Percentiles rank a stretch among this genome's conserved stretches.
These are phyloP conservation scores for Cerrena zonata DNA, from an alignment of 1,284 basidiomycete species.

Conservation along the genomic window DNA sequence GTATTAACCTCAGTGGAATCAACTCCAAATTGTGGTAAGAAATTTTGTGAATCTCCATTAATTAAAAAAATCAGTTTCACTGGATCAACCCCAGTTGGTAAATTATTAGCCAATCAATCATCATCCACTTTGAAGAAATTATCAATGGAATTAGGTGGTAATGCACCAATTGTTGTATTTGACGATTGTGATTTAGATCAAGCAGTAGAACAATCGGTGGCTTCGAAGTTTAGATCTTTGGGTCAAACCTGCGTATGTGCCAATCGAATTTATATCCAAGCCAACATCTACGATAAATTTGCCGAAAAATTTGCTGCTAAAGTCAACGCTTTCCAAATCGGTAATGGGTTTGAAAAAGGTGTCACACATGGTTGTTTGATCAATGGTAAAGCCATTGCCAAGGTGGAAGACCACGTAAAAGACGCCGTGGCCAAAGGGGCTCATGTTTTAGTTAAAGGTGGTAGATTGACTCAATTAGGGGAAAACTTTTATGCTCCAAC, in stretches of 20 bases:
- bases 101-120: too few species aligned
- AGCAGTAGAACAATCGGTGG: conserved; percentile 70
- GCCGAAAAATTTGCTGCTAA: conserved; percentile 52
- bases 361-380: conserved; percentile 83
- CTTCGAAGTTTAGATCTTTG: conserved; percentile 29
- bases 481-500: conserved; percentile 76
- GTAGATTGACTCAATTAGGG: conserved; percentile 81
- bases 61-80: too few species aligned
- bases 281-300: conserved; percentile 75
- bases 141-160: conserved; percentile 88
- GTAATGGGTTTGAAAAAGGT: conserved; percentile 70
- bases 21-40: too few species aligned
- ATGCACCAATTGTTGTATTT: conserved; percentile 75
- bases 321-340: conserved; percentile 55
- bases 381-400: too few species aligned
- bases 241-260: conserved; percentile 85
- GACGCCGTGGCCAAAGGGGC: too few species aligned
- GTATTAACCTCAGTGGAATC: too few species aligned
- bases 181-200: conserved; percentile 73
- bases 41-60: too few species aligned
- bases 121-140: conserved; percentile 84
- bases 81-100: too few species aligned
- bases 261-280: conserved; percentile 80
- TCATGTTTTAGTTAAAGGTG: conserved; percentile 52
- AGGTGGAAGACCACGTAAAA: conserved; percentile 61